These are phyloP conservation scores for Platismatia glauca DNA, from an alignment of 495 filamentous ascomycete species.

Conservation along the genomic window DNA sequence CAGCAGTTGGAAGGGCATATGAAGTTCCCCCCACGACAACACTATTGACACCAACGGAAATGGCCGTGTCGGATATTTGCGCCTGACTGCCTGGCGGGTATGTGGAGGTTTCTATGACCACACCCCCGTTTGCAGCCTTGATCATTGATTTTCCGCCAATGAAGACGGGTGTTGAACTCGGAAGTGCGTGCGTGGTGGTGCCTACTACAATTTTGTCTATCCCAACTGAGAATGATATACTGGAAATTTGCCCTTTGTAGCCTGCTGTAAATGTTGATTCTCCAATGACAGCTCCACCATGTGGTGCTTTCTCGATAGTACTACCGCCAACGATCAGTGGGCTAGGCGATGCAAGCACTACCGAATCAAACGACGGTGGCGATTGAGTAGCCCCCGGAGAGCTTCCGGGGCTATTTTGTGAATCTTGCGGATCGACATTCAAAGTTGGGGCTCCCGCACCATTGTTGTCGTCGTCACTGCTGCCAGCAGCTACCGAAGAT, in stretches of 20 bases:
- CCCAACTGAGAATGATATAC: background rate
- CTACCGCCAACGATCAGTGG: background rate
- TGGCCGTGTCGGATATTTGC: background rate
- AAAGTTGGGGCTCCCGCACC: background rate
- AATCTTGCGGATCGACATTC: background rate
- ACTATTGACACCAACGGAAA: background rate
- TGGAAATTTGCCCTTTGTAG: background rate
- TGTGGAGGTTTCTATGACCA: slow-evolving; percentile 6
- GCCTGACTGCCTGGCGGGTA: background rate
- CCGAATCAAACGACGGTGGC: background rate
- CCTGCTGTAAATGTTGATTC: background rate
- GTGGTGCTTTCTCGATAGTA: background rate
- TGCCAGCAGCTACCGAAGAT: background rate
- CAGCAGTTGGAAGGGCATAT: background rate
- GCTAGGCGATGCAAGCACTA: background rate
- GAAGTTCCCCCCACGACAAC: background rate
- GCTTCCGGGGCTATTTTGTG: background rate
- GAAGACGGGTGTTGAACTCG: background rate
- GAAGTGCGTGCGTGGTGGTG: slow-evolving; percentile 3
- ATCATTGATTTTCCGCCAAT: background rate
- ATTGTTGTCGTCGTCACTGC: background rate
- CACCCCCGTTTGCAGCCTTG: slow-evolving; percentile 1
- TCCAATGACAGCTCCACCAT: background rate
- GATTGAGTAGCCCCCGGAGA: background rate
- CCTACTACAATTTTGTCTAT: background rate